A percentile compares a stretch with the other conserved stretches of the same genome.
phyloP scores from a whole-genome alignment of 805 yeast genomes.

The Sugiyamaella lignohabitans region DNA sequence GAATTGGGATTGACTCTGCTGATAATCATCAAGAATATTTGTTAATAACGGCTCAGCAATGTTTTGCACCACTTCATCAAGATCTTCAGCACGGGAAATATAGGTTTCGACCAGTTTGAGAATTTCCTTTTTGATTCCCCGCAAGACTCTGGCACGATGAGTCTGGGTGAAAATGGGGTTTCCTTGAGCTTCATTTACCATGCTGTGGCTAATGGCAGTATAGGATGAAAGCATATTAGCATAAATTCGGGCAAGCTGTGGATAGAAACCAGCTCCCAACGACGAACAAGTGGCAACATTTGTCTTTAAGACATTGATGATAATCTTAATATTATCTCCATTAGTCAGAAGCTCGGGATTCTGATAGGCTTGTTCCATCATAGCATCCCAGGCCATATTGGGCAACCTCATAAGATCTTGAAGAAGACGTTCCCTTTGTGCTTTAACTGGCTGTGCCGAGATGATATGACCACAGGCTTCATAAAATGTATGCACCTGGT shows the following conservation, averaged over 20 bases:
- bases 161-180: conserved; percentile 91
- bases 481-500: conserved; percentile 95
- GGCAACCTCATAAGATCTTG: conserved; percentile 83
- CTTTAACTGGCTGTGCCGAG: conserved; percentile 71
- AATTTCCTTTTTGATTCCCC: conserved; percentile 94
- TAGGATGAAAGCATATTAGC: conserved; percentile 85
- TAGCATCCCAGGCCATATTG: conserved; percentile 89
- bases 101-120: conserved; percentile 84
- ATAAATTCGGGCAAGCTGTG: conserved; percentile 82
- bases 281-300: conserved; percentile 94
- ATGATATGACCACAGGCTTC: conserved; percentile 95
- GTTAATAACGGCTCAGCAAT: conserved; percentile 75
- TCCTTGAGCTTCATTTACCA: conserved; percentile 73
- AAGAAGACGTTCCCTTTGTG: conserved; percentile 63
- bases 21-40: conserved; percentile 86
- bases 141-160: conserved; percentile 87
- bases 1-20: conserved; percentile 85
- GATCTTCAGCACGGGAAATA: conserved; percentile 76
- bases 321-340: conserved; percentile 79
- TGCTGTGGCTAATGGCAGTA: conserved; percentile 68
- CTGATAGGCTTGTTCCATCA: conserved; percentile 75
- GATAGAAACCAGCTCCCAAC: conserved; percentile 82
- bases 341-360: conserved; percentile 75
- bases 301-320: conserved; percentile 90
- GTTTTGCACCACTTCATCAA: conserved; percentile 75